Conservation (phyloP, 208 protist species). For the Phytomonas francai region DNA sequence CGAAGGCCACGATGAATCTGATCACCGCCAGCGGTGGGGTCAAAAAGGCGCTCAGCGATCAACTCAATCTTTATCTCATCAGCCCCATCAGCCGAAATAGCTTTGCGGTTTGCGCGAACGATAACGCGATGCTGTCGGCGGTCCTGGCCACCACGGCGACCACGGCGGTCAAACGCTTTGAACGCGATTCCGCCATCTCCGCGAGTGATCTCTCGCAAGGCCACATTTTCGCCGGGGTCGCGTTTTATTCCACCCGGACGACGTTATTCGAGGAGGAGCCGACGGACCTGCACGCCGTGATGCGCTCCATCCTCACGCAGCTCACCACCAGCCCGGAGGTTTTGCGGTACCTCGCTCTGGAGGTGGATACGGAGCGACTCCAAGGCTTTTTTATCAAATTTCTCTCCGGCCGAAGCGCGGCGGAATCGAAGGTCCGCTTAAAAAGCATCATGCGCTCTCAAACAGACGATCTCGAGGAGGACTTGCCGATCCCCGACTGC, state of each 20-base stretch:
- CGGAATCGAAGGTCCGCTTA: no score
- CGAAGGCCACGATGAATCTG: no score
- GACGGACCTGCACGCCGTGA: slow-evolving; percentile 48
- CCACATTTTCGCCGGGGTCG: slow-evolving; percentile 31
- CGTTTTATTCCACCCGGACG: slow-evolving; percentile 43
- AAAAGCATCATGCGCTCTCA: no score
- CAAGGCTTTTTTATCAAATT: slow-evolving; percentile 40
- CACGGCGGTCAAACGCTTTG: not conserved
- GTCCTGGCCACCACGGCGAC: slow-evolving; percentile 22
- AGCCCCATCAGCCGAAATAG: slow-evolving; percentile 73
- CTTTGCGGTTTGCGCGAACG: slow-evolving; percentile 39
- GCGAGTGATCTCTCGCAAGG: no score
- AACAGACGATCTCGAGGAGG: no score
- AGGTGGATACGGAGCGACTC: slow-evolving; percentile 55
- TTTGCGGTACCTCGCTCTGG: slow-evolving; percentile 38
- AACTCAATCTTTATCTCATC: slow-evolving; percentile 60
- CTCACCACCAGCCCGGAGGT: slow-evolving; percentile 45
- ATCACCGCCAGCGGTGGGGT: slow-evolving; percentile 8
- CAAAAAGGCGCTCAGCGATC: slow-evolving; percentile 58
- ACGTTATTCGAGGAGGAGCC: slow-evolving; percentile 41
- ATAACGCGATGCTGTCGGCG: slow-evolving; percentile 24
- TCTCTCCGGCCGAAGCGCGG: slow-evolving; percentile 19
- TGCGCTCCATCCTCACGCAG: slow-evolving; percentile 56
- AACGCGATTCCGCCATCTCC: no score
- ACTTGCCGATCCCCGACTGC: no score